Conservation (phyloP, 1,284 basidiomycete species). For the Naganishia cerealis region DNA sequence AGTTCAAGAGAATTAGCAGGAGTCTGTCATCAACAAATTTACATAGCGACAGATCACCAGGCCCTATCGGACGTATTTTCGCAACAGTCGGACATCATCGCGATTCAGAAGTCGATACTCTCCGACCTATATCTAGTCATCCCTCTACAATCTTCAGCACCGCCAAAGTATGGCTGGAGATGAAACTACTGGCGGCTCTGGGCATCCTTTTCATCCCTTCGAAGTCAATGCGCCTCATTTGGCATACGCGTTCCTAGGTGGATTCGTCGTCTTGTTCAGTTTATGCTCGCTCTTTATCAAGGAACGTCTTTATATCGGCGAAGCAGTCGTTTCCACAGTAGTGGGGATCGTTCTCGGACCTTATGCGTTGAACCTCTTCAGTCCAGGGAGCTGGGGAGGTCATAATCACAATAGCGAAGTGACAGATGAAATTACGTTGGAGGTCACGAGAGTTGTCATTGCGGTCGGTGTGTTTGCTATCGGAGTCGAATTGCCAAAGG, state of each 20-base stretch:
- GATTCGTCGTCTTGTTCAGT: slow-evolving; percentile 64
- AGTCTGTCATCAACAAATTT: background rate
- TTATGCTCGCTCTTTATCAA: slow-evolving; percentile 89
- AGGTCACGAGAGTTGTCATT: slow-evolving; percentile 91
- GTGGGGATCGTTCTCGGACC: slow-evolving; percentile 82
- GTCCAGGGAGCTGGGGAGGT: slow-evolving; percentile 78
- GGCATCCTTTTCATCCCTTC: slow-evolving; percentile 49
- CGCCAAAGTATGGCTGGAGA: slow-evolving; percentile 16
- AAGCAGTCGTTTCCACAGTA: slow-evolving; percentile 91
- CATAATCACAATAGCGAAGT: slow-evolving; percentile 56
- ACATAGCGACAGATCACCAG: background rate
- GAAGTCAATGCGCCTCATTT: slow-evolving; percentile 54
- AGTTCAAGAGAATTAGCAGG: background rate
- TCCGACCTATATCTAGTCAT: background rate
- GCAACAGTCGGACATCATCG: background rate
- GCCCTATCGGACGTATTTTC: background rate
- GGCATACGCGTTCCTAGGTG: slow-evolving; percentile 78
- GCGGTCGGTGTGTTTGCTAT: slow-evolving; percentile 98
- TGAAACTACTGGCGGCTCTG: slow-evolving; percentile 10
- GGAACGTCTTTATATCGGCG: slow-evolving; percentile 91
- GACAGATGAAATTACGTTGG: slow-evolving; percentile 74
- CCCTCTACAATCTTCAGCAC: background rate
- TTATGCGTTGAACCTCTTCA: slow-evolving; percentile 78
- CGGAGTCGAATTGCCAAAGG: slow-evolving; percentile 89
- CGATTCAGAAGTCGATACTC: background rate